Conservation (phyloP, 192 early-diverging fungal species). For the Coemansia sp. region DNA sequence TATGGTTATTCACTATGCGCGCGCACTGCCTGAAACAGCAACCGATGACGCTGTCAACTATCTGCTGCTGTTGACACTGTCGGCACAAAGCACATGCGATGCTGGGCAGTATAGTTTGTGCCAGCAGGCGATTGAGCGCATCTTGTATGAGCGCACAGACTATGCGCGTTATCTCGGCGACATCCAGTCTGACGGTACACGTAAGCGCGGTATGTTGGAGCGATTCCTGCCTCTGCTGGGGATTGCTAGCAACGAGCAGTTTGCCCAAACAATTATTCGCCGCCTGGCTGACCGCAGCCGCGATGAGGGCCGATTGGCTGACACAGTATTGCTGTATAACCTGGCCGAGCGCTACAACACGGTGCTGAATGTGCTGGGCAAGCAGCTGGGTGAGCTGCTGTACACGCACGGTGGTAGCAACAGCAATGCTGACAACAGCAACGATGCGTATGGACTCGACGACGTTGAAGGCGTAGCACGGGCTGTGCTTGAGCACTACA, state of each 20-base stretch:
- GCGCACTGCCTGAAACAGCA: constrained; percentile 24
- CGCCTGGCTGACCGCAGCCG: constrained; percentile 71
- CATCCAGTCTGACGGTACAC: constrained; percentile 53
- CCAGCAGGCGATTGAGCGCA: constrained; percentile 33
- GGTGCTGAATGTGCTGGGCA: constrained; percentile 68
- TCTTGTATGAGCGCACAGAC: constrained; percentile 63
- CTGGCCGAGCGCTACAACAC: constrained; percentile 72
- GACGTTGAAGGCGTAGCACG: constrained; percentile 55
- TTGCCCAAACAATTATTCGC: constrained; percentile 64
- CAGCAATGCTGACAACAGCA: neutral
- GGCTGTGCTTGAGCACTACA: constrained; percentile 52
- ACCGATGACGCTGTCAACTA: constrained; percentile 43
- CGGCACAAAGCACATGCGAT: neutral
- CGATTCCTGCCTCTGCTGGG: constrained; percentile 63
- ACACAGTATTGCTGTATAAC: constrained; percentile 76
- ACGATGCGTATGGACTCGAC: constrained; percentile 27
- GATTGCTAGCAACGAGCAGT: constrained; percentile 59
- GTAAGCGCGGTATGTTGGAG: constrained; percentile 63
- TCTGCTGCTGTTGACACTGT: constrained; percentile 44
- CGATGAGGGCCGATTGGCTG: constrained; percentile 65
- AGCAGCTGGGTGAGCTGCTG: constrained; percentile 66
- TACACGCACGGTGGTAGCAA: constrained; percentile 11
- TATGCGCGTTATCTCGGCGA: constrained; percentile 61
- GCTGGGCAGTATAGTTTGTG: constrained; percentile 20
- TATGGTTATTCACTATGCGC: constrained; percentile 38